These are phyloP conservation scores for Citrullus colocynthis DNA, from an alignment of 306 rosid species.

Conservation along the genomic window DNA sequence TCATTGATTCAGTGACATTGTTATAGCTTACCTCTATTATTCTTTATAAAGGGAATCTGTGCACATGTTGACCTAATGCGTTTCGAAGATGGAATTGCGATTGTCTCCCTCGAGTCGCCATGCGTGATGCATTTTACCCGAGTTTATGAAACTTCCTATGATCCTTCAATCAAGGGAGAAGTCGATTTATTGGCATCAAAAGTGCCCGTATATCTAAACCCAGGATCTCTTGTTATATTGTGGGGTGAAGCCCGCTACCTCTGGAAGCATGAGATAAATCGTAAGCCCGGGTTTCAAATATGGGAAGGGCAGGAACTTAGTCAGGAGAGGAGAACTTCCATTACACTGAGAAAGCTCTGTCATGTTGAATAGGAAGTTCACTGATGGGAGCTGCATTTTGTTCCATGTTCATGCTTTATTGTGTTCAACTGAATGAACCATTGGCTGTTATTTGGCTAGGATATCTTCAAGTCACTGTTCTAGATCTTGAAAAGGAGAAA, in stretches of 20 bases:
- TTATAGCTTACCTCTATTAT: background rate
- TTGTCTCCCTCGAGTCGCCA: constrained; percentile 62
- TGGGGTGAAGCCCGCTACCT: constrained; percentile 71
- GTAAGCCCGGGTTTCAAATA: constrained; percentile 52
- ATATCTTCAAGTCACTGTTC: background rate
- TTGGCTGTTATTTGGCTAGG: background rate
- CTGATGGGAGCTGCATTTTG: background rate
- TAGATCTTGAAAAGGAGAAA: background rate
- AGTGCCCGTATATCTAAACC: constrained; percentile 47
- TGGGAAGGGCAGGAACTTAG: constrained; percentile 51
- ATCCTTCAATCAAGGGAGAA: background rate
- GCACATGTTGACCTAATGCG: constrained; percentile 77
- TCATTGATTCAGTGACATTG: background rate
- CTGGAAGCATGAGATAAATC: constrained; percentile 87
- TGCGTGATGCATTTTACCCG: constrained; percentile 78
- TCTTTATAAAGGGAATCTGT: constrained; percentile 47
- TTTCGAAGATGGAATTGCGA: constrained; percentile 87
- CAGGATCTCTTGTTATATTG: constrained; percentile 69
- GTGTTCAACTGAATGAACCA: background rate
- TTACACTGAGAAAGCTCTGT: constrained; percentile 81
- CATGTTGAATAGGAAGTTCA: constrained; percentile 16
- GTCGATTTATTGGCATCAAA: background rate
- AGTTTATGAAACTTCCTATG: constrained; percentile 14
- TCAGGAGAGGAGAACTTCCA: constrained; percentile 51
- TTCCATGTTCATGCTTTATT: background rate